Evolutionary conservation across 2,329 filamentous ascomycete species (phyloP).

Genomic region (Alternaria sp.): DNA sequence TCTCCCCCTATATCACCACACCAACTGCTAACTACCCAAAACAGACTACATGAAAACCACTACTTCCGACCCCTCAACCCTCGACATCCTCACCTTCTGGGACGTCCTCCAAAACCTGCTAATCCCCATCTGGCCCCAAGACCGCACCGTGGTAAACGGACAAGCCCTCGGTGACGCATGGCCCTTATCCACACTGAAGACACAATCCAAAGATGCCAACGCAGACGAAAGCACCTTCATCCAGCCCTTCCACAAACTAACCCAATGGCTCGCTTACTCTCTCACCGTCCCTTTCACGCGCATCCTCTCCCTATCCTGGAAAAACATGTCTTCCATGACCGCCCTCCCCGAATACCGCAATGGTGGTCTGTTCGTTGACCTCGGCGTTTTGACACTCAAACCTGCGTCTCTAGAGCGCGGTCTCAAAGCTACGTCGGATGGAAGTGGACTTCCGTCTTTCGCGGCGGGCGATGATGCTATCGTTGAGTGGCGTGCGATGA

Average conservation of each 20-base stretch:
- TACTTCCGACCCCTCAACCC: conserved; percentile 22
- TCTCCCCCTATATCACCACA: too few relatives aligned
- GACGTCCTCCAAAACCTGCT: conserved; percentile 84
- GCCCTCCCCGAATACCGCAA: conserved; percentile 92
- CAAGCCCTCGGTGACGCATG: conserved; percentile 89
- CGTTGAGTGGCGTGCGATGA: conserved; percentile 77
- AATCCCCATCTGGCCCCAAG: conserved; percentile 83
- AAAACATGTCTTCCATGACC: conserved; percentile 81
- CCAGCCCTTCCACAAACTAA: conserved; percentile 88
- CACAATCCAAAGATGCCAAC: conserved; percentile 58
- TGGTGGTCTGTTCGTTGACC: conserved; percentile 84
- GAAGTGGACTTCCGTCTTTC: conserved; percentile 74
- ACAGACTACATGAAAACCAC: conserved; percentile 25
- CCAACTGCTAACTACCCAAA: not conserved
- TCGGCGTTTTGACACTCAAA: conserved; percentile 79
- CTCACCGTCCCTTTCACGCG: conserved; percentile 82
- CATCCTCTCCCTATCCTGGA: conserved; percentile 78
- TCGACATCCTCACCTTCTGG: conserved; percentile 87
- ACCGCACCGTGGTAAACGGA: conserved; percentile 83
- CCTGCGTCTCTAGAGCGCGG: conserved; percentile 70
- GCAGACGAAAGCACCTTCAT: conserved; percentile 60
- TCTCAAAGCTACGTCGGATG: conserved; percentile 62
- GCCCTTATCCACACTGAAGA: conserved; percentile 81
- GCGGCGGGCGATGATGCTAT: conserved; percentile 75
- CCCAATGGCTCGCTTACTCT: conserved; percentile 93